Base-by-base conservation (phyloP, 73 alveolate genomes). In the Blepharisma stoltei region DNA sequence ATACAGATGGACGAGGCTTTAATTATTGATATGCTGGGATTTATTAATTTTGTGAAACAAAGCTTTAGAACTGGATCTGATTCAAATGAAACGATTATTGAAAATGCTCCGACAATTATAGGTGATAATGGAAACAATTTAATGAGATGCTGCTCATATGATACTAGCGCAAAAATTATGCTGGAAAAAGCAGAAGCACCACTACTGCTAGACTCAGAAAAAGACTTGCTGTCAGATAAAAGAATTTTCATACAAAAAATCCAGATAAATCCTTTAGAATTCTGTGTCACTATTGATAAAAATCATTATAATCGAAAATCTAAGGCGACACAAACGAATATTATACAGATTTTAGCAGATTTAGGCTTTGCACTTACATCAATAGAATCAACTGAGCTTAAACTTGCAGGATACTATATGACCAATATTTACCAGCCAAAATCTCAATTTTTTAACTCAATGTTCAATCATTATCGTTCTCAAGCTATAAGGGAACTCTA, bases 321-420 rank as follows among this genome's bases (percentile, higher is more conserved):
- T 44, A 20, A 52, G 23, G 18, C 67, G 23, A n/a, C 67, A 52
- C 23, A 14, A n/a, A 52, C 18, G 2, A 46, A 69, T 43, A 9
- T 69, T 14, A 46, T 69, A n/a, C 65, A 69, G 65, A 69, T 69
- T 11, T n/a, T 69, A 14, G 55, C 79, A 14, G 79, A 69, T n/a
- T 43, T 69, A 14, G 79, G 79, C 1, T 43, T 69, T n/a, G 79
- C 79, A n/a, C 60, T 69, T 25, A 69, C 79, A n/a, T 44, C 55
- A 14, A 69, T 69, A 14, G 79, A 69, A 44, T 44, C 79, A 14
- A 46, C 79, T n/a, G 65, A 38, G 41, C 4, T 69, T 1, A 9
- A n/a, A 14, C 45, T 69, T 11, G 79, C 79, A 37, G 79, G 79
- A 11, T 69, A n/a, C 23, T 14, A 69, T 18, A 44, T 44, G 11